Base-by-base conservation (phyloP, 2,329 filamentous ascomycete species). In the Beauveria caledonica region DNA sequence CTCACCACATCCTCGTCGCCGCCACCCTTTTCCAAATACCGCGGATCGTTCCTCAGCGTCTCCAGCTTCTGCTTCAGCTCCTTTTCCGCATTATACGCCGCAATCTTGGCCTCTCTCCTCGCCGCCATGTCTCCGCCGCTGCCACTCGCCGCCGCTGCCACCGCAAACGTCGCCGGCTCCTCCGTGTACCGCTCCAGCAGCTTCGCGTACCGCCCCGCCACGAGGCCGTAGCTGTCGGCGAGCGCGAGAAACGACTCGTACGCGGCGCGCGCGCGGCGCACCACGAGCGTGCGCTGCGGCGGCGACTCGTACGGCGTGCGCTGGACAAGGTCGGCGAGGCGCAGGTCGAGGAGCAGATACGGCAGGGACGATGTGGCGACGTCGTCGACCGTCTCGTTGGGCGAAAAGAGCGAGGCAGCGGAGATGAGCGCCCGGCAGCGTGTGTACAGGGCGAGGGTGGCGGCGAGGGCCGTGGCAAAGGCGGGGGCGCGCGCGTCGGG, bases 371-470 rank as follows among this genome's bases (percentile, higher is more conserved):
- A 80, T 1, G 93, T 95, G 15, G 89, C 79, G 36, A 97, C 77
- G 75, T 99, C 94, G 63, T 99, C 94, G 44, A 93, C 74, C 1
- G 84, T 82, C 73, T 99, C 94, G 74, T 99, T 99, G 40, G 86
- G 80, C 66, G 91, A 96, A 81, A 97, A 97, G 58, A 99, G 79
- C 0, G 89, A 87, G 27, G 94, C 79, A 62, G 85, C 80, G 65
- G 84, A 79, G 64, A 90, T 84, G 60, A 89, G 83, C 62, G 83
- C 78, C 62, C 88, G 79, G 72, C 89, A 92, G 71, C 88, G 80
- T 68, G 88, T 80, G 74, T 96, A 93, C 58, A 85, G 82, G 64
- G 82, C 74, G 66, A 96, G 84, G 45, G 89, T 84, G 44, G 79
- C 74, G 62, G 78, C 77, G 66, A 96, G 80, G 67, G 85, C 85